phyloP scores from a whole-genome alignment of 140 eudicot species.

The Erigeron philadelphicus region DNA sequence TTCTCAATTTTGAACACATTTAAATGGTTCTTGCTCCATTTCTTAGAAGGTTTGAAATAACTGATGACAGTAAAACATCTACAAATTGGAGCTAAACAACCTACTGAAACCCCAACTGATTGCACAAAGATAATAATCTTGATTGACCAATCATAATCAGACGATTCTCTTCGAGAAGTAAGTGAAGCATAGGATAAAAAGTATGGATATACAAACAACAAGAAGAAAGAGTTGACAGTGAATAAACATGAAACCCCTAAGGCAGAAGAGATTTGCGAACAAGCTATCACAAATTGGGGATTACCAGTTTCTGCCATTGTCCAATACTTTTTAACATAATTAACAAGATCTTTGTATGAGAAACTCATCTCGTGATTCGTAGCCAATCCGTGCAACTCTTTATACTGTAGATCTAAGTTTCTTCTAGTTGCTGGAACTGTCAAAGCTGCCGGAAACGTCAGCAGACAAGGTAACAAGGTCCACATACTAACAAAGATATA shows the following conservation, averaged over 20 bases:
- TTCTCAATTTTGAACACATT: constrained; percentile 7
- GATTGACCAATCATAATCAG: constrained; percentile 3
- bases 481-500: no score
- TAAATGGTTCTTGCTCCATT: constrained; percentile 9
- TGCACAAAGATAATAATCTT: neutral
- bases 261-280: neutral
- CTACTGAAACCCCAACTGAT: neutral
- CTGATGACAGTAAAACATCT: neutral
- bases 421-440: no score
- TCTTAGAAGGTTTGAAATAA: neutral
- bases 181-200: no score
- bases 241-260: neutral
- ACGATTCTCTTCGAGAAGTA: no score
- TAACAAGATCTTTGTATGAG: neutral
- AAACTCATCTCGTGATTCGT: no score
- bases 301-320: constrained; percentile 10
- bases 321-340: constrained; percentile 6
- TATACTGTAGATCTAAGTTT: no score
- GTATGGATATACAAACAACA: no score
- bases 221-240: no score
- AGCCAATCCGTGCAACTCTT: no score
- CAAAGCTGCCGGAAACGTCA: no score
- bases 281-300: constrained; percentile 1
- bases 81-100: constrained; percentile 5
- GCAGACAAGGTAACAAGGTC: no score